phyloP scores from a whole-genome alignment of 176 grass and related monocot species.

The Aechmea fasciata region DNA sequence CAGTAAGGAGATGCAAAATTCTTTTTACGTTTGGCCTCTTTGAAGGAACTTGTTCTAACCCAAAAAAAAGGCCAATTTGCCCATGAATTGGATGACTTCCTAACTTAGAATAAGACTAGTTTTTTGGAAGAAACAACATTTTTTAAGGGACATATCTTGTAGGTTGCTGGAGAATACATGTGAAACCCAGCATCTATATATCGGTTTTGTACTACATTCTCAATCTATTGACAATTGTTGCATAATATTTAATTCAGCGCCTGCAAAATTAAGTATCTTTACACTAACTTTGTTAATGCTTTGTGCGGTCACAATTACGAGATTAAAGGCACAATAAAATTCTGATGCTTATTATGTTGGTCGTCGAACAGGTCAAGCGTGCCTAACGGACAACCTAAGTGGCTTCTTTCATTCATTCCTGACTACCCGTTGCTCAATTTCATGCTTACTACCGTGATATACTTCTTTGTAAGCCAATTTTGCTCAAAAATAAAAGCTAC shows the following conservation, averaged over 20 bases:
- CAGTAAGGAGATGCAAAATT: not conserved
- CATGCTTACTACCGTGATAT: conserved; percentile 53
- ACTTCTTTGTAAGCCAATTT: conserved; percentile 48
- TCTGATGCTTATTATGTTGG: not conserved
- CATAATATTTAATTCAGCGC: too few relatives aligned
- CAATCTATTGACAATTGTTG: too few relatives aligned
- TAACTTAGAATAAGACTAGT: too few relatives aligned
- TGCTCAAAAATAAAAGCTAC: not conserved
- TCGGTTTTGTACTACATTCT: too few relatives aligned
- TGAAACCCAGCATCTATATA: too few relatives aligned
- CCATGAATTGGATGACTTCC: too few relatives aligned
- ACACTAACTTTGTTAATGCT: conserved; percentile 8
- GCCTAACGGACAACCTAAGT: conserved; percentile 78
- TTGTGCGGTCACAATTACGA: not conserved
- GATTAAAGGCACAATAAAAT: not conserved
- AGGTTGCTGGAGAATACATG: too few relatives aligned
- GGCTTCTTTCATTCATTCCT: conserved; percentile 67
- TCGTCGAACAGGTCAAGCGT: conserved; percentile 39
- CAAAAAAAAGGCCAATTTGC: too few relatives aligned
- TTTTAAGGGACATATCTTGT: too few relatives aligned
- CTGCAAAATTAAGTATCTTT: not conserved
- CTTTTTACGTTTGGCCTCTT: too few relatives aligned
- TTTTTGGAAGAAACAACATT: too few relatives aligned
- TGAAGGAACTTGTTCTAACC: not conserved
- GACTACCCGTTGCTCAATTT: conserved; percentile 66